Evolutionary conservation across 192 early-diverging fungal genomes (phyloP), one percentile per base, ranked within the genome.

Genomic region (Chytriomyces sp.): DNA sequence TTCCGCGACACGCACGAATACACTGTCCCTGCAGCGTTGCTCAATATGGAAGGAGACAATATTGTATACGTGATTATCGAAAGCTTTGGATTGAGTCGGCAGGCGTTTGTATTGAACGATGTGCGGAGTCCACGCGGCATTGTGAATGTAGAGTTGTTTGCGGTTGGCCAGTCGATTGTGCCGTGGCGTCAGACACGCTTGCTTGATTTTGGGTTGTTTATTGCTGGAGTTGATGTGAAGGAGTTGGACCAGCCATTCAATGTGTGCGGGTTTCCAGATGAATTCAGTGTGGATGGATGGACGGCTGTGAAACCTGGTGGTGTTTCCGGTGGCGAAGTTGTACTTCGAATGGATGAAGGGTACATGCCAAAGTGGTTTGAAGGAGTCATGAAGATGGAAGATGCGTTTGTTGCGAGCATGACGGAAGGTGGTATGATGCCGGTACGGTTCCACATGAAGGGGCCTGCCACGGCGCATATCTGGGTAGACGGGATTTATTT

Each of bases 201-300:
- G 28, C 79, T 86, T 8, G 59, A 79, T 5, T 77, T 89, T 35
- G 77, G 61, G 60, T 92, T 93, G 91, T 77, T 89, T 64, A 88
- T 94, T 26, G 84, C 89, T 35, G 94, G 95, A 50, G 89, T 96
- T 2, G 92, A 94, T 84, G 90, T 93, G 13, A 77, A 86, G 45
- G 77, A 77, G n/a, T 60, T 92, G 26, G 57, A 81, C 13, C 81
- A 90, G 61, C 79, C 88, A 1, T 94, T 86, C 82, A 86, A 80
- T n/a, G 84, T 88, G 0, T 89, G 89, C 10, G 95, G 95, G 0
- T 86, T 95, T 73, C 93, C 93, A 0, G 92, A 93, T 76, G 91
- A 94, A 67, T 77, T 80, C 50, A 5, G 74, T 60, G 77, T 80
- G 69, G 77, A 35, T 60, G 77, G 16, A 50, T 87, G 9, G 50